Base-by-base conservation (phyloP, 1,284 basidiomycete genomes). In the Puccinia hordei region DNA sequence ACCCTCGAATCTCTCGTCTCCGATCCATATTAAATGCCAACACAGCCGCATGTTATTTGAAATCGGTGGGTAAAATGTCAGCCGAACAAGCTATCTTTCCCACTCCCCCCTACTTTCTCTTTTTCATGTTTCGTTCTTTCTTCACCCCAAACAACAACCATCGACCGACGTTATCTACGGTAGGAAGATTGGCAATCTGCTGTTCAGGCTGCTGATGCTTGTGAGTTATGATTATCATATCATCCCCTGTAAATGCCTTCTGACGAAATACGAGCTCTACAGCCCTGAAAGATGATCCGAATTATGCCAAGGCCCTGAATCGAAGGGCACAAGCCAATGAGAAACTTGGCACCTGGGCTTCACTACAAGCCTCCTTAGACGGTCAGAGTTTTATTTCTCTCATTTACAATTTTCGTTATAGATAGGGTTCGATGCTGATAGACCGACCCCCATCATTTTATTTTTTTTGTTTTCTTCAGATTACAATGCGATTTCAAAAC, bases 291-390 rank as follows among this genome's bases (percentile, higher is more conserved):
- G 93, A 98, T 84, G 92, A 96, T 83, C 92, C 93, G 4, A 85
- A 87, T 17, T 97, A 98, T 84, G 85, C 92, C 82, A 98, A 98
- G 86, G 95, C 92, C 0, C 87, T 98, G 1, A 93, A 95, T 84
- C 88, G 96, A 82, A 90, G 96, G 22, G 94, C 94, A 1, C 85
- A 89, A 30, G 92, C 92, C 0, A 97, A 95, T 84, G 93, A 95
- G 82, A 87, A 88, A 44, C 87, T 98, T 30, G 89, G 89, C 73
- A 90, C 91, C 6, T 98, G 94, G 94, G 89, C 92, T 6, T 91
- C 92, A 4, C 87, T 98, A 12, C 88, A 90, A 13, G 88, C 91
- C 27, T 93, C 93, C 4, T 90, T 95, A 87, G 91, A 95, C 88
- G 95, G 95, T 94, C 53, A 77, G 85, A 83, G 65, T 22, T 61